Base-by-base conservation (phyloP, 371 early-diverging fungal genomes). In the Syncephalastrum monosporum region DNA sequence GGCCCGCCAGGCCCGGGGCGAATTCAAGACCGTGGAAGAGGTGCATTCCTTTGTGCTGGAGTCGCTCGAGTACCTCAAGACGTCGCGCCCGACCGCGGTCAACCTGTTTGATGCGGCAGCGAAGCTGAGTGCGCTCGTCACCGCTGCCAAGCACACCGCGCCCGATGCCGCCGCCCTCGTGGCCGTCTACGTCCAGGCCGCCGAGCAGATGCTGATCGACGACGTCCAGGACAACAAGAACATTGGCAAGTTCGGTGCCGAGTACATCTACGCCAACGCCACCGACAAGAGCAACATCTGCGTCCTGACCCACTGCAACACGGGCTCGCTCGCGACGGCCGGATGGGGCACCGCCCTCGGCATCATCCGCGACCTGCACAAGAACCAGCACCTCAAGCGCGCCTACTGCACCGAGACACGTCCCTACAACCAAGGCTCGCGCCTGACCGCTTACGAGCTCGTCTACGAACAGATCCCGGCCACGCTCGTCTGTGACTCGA, bases 231-330 rank as follows among this genome's bases (percentile, higher is more conserved):
- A 96, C 61, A 97, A 97, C 76, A 82, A 81, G 65, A 85, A 82
- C 63, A 96, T 98, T 78, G 98, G 98, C 4, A 51, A 67, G 16
- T 82, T 68, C 61, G 98, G 98, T 21, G 90, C 90, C 13, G 79
- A 85, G 42, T 91, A 65, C 41, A 82, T 90, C 23, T 59, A 73
- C 19, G 61, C 73, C 0, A 69, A 78, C 33, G 71, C 66, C 38
- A 63, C 67, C 12, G 60, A 76, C 38, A 66, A 64, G 3, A 62
- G 65, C 0, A 67, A 67, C 15, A 68, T 95, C 25, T 72, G 82
- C 50, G 88, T 97, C 4, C 69, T 97, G 61, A 98, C 97, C 4
- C 97, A 97, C 71, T 98, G 97, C 78, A 98, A 98, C 69, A 96
- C 97, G 21, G 98, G 97, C 16, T 88, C 91, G 0, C 67, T 93